phyloP scores from a whole-genome alignment of 306 rosid genomes.

The Morella rubra region DNA sequence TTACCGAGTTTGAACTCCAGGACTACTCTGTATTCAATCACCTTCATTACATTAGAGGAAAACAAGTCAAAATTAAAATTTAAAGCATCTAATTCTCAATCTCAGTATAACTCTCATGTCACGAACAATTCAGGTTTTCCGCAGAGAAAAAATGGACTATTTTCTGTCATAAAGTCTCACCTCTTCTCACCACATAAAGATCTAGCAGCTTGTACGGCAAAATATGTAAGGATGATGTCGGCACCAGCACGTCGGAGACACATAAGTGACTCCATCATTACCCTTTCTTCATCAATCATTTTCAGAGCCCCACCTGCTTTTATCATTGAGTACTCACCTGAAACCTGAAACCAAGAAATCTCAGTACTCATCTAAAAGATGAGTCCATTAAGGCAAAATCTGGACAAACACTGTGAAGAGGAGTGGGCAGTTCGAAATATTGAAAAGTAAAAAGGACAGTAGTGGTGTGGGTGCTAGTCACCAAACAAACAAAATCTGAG shows the following conservation, averaged over 20 bases:
- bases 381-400: neutral
- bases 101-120: neutral
- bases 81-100: neutral
- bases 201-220: conserved; percentile 86
- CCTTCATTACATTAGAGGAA: neutral
- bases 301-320: conserved; percentile 83
- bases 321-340: conserved; percentile 97
- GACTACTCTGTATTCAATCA: neutral
- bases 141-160: conserved; percentile 3
- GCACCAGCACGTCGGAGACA: conserved; percentile 97
- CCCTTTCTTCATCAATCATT: conserved; percentile 91
- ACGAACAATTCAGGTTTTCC: neutral
- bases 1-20: neutral
- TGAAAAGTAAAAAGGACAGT: neutral
- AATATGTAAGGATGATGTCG: conserved; percentile 83
- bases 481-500: neutral
- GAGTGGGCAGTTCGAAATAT: neutral
- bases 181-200: conserved; percentile 79
- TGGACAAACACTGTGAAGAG: neutral
- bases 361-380: neutral
- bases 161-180: conserved; percentile 30
- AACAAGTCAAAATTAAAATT: neutral
- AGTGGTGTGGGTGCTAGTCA: neutral
- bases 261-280: conserved; percentile 89
- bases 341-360: conserved; percentile 51